These are phyloP conservation scores for Myxozyma monticola DNA, from an alignment of 805 yeast species.

Conservation along the genomic window DNA sequence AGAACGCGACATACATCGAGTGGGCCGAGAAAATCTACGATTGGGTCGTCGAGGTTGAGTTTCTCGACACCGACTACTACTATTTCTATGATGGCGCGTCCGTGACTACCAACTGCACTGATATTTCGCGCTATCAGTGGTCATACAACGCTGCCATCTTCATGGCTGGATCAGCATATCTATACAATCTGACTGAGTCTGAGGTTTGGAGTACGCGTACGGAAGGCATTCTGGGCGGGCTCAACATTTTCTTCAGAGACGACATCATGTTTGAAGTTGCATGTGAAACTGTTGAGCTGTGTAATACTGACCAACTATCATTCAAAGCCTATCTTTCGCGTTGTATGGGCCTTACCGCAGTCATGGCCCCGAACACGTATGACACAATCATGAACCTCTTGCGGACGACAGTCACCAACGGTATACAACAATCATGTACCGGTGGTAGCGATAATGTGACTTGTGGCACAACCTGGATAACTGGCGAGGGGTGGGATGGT, in stretches of 20 bases:
- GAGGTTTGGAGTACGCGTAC: conserved; percentile 68
- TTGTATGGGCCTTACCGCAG: conserved; percentile 71
- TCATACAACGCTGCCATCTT: conserved; percentile 84
- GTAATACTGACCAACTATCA: conserved; percentile 85
- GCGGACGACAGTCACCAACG: conserved; percentile 50
- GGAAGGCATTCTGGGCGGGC: conserved; percentile 53
- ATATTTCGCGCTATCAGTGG: conserved; percentile 67
- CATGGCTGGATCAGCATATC: conserved; percentile 75
- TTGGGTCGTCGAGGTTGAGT: conserved; percentile 59
- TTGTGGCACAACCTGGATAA: conserved; percentile 89
- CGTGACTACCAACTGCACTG: conserved; percentile 59
- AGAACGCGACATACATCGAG: conserved; percentile 65
- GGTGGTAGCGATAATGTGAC: conserved; percentile 89
- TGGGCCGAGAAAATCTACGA: conserved; percentile 69
- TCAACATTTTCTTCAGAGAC: conserved; percentile 49
- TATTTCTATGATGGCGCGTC: conserved; percentile 52
- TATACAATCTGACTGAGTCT: conserved; percentile 71
- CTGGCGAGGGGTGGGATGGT: conserved; percentile 67
- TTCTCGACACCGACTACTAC: conserved; percentile 41
- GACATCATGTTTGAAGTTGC: conserved; percentile 76
- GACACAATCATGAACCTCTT: conserved; percentile 39
- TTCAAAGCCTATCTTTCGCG: conserved; percentile 83
- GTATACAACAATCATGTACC: conserved; percentile 75
- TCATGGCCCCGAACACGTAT: conserved; percentile 58
- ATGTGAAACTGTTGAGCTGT: conserved; percentile 63